Conservation (phyloP, 1,284 basidiomycete species). For the Malassezia furfur region DNA sequence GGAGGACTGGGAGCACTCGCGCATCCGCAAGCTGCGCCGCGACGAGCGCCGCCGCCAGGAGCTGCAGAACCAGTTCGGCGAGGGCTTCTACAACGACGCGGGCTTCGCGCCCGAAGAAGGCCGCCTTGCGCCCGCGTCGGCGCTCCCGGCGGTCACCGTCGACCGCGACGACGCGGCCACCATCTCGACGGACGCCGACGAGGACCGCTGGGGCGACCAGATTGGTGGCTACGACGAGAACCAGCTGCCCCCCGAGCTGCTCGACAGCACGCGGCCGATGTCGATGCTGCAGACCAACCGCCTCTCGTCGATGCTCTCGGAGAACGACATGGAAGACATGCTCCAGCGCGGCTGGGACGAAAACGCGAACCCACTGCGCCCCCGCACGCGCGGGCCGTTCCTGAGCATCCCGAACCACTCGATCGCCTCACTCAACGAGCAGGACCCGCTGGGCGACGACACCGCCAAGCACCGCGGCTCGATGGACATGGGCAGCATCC, state of each 20-base stretch:
- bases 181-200: conserved; percentile 54
- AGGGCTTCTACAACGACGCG: conserved; percentile 59
- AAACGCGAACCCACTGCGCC: neutral
- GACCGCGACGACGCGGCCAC: conserved; percentile 23
- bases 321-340: conserved; percentile 9
- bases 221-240: conserved; percentile 47
- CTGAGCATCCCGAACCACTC: conserved; percentile 11
- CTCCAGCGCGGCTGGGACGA: conserved; percentile 13
- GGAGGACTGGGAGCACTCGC: conserved; percentile 99
- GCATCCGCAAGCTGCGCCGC: conserved; percentile 77
- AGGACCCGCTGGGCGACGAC: conserved; percentile 7
- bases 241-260: conserved; percentile 7
- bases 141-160: conserved; percentile 3
- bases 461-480: neutral
- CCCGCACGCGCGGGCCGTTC: conserved; percentile 3
- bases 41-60: conserved; percentile 64
- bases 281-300: neutral
- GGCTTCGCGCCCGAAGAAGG: conserved; percentile 41
- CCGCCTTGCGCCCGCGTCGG: neutral
- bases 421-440: conserved; percentile 2
- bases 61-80: conserved; percentile 51
- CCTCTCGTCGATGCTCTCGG: neutral
- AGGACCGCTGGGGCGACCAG: conserved; percentile 75
- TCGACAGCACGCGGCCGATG: conserved; percentile 1
- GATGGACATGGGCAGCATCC: conserved; percentile 10